These are phyloP conservation scores for Amphicarpaea edgeworthii DNA, from an alignment of 306 rosid genomes.

Conservation along the genomic window DNA sequence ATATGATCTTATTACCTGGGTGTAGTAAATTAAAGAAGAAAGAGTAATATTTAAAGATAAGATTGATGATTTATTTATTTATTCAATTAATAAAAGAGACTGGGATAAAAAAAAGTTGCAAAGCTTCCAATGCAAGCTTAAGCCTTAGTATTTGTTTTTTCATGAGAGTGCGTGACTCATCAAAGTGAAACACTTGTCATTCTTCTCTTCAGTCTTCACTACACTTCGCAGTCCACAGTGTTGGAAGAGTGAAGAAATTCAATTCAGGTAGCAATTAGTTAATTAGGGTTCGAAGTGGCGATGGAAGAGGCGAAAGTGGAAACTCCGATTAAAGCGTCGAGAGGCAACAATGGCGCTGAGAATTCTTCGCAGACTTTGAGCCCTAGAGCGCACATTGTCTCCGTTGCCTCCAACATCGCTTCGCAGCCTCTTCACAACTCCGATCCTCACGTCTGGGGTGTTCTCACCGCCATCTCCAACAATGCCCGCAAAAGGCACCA, in stretches of 20 bases:
- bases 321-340: background rate
- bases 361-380: slow-evolving; percentile 27
- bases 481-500: slow-evolving; percentile 84
- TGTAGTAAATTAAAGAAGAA: no score
- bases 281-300: slow-evolving; percentile 72
- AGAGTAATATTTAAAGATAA: no score
- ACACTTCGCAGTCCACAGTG: background rate
- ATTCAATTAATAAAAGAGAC: no score
- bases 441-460: slow-evolving; percentile 85
- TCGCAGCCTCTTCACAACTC: slow-evolving; percentile 74
- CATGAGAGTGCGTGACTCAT: background rate
- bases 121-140: background rate
- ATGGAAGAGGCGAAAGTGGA: slow-evolving; percentile 39
- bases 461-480: slow-evolving; percentile 90
- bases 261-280: background rate
- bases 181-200: background rate
- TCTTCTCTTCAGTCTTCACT: background rate
- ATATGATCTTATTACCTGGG: no score
- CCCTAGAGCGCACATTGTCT: slow-evolving; percentile 61
- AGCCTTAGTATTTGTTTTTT: background rate
- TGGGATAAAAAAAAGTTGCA: background rate
- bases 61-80: no score
- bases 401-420: slow-evolving; percentile 75
- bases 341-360: background rate
- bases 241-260: background rate